These are phyloP conservation scores for Clarireedia monteithiana DNA, from an alignment of 2,329 filamentous ascomycete species.

Conservation along the genomic window DNA sequence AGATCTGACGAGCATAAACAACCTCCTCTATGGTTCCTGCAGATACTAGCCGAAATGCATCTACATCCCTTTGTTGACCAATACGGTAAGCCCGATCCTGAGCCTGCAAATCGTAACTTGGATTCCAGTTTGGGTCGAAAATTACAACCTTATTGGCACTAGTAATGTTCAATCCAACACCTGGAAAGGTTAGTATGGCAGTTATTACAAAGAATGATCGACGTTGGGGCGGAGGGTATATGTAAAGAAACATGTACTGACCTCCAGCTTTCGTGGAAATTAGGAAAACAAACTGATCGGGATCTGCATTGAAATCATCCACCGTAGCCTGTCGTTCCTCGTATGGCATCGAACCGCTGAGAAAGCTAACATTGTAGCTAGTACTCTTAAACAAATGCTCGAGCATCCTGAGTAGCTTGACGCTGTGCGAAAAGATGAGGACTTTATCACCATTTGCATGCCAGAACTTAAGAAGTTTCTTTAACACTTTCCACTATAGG, in stretches of 20 bases:
- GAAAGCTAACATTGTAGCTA: slow-evolving; percentile 81
- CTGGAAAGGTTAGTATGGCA: slow-evolving; percentile 9
- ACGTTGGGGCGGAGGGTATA: background rate
- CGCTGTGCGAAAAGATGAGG: slow-evolving; percentile 88
- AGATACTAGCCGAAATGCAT: slow-evolving; percentile 87
- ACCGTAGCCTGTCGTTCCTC: slow-evolving; percentile 77
- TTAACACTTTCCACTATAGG: slow-evolving; percentile 75
- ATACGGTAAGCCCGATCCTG: slow-evolving; percentile 96
- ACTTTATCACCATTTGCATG: slow-evolving; percentile 87
- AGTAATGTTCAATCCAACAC: slow-evolving; percentile 91
- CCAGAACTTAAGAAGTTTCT: slow-evolving; percentile 84
- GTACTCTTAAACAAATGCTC: slow-evolving; percentile 81
- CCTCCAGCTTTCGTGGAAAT: slow-evolving; percentile 89
- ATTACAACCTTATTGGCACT: slow-evolving; percentile 98
- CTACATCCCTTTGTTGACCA: slow-evolving; percentile 84
- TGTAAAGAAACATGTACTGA: slow-evolving; percentile 1
- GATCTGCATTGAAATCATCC: slow-evolving; percentile 84
- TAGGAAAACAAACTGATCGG: slow-evolving; percentile 84
- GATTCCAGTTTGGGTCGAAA: slow-evolving; percentile 97
- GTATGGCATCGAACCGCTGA: slow-evolving; percentile 78
- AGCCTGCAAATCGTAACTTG: slow-evolving; percentile 86
- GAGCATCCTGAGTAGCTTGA: slow-evolving; percentile 75
- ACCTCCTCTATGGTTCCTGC: slow-evolving; percentile 95
- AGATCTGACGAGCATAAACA: slow-evolving; percentile 93
- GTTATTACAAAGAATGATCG: background rate